Evolutionary conservation across 176 grass and related monocot genomes (phyloP).

Genomic region (Zoysia japonica): DNA sequence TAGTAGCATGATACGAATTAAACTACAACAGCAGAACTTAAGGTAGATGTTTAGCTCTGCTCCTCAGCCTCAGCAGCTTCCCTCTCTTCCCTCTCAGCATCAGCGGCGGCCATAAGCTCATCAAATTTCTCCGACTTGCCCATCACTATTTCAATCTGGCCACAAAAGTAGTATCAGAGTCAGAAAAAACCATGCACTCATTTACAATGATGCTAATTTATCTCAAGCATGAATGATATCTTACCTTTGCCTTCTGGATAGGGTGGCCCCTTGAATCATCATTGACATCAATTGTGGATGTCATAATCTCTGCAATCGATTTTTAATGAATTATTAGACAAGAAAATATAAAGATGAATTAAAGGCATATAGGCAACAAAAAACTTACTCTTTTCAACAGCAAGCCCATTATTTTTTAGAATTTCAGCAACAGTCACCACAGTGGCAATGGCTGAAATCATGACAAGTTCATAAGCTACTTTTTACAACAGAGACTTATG

Average conservation of each 20-base stretch:
- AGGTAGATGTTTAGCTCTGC: conserved; percentile 43
- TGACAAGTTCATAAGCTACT: conserved; percentile 14
- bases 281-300: conserved; percentile 87
- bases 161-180: background rate
- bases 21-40: conserved; percentile 22
- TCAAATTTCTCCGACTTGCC: conserved; percentile 93
- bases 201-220: background rate
- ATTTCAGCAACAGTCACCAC: conserved; percentile 89
- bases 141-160: conserved; percentile 83
- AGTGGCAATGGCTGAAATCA: conserved; percentile 75
- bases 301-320: conserved; percentile 69
- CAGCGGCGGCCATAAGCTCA: conserved; percentile 82
- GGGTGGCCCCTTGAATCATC: conserved; percentile 70
- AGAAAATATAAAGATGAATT: background rate
- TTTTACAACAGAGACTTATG: background rate
- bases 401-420: conserved; percentile 93
- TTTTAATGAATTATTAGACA: conserved; percentile 18
- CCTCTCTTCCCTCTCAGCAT: conserved; percentile 52
- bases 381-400: conserved; percentile 81
- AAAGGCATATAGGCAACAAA: background rate
- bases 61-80: conserved; percentile 62
- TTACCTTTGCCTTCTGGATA: conserved; percentile 95
- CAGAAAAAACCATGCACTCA: conserved; percentile 5
- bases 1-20: conserved; percentile 32
- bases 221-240: background rate